These are phyloP conservation scores for Crithidia fasciculata DNA, from an alignment of 208 protist genomes.

Conservation along the genomic window DNA sequence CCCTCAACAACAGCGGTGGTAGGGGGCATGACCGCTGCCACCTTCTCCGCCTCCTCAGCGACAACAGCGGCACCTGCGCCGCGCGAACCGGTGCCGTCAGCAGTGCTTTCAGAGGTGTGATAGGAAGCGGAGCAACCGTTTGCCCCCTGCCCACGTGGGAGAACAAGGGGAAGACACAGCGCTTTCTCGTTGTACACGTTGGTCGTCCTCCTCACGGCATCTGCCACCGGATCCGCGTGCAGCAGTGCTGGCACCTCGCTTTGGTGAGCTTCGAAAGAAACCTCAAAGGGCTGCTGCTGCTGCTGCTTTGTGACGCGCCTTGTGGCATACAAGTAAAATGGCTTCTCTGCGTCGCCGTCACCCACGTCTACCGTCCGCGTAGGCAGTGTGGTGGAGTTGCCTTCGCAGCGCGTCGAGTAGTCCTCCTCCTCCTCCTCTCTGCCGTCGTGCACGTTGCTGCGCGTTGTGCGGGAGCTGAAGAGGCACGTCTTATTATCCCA, in stretches of 20 bases:
- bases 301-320: background rate
- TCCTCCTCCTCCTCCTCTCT: conserved; percentile 1
- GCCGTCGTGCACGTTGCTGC: background rate
- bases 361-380: background rate
- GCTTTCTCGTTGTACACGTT: background rate
- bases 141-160: background rate
- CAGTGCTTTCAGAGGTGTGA: background rate
- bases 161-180: conserved; percentile 5
- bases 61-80: background rate
- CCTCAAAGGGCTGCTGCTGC: background rate
- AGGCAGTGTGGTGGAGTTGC: background rate
- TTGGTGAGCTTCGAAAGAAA: background rate
- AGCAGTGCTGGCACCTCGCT: background rate
- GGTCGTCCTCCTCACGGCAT: background rate
- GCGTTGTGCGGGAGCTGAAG: background rate
- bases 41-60: background rate
- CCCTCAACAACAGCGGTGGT: background rate
- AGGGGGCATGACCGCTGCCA: background rate
- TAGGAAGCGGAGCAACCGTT: conserved; percentile 1
- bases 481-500: conserved; percentile 1
- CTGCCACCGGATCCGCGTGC: background rate
- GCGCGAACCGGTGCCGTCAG: background rate
- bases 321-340: background rate
- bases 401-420: background rate
- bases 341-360: background rate